phyloP scores from a whole-genome alignment of 129 eudicot species.

The Centaurea solstitialis region DNA sequence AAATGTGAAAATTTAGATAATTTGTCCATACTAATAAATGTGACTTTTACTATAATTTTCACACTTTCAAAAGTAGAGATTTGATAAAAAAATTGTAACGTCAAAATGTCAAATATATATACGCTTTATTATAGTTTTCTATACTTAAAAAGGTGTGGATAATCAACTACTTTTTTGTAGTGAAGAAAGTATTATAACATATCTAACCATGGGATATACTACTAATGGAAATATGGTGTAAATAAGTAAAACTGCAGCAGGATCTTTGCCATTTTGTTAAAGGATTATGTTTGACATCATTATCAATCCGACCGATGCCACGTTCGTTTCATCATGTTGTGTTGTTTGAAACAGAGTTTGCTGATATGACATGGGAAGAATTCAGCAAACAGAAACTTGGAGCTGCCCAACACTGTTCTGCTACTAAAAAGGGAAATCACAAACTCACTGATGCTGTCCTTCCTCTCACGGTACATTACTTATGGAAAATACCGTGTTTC shows the following conservation, averaged over 20 bases:
- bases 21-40: too few species aligned
- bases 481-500: background rate
- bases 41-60: too few species aligned
- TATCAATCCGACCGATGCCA: background rate
- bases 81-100: too few species aligned
- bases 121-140: too few species aligned
- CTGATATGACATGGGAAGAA: slow-evolving; percentile 96
- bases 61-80: too few species aligned
- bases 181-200: background rate
- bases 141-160: too few species aligned
- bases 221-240: background rate
- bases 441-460: slow-evolving; percentile 66
- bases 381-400: slow-evolving; percentile 69
- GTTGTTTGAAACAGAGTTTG: slow-evolving; percentile 55
- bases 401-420: slow-evolving; percentile 97
- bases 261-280: background rate
- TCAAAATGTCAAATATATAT: too few species aligned
- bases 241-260: background rate
- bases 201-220: background rate
- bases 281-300: background rate
- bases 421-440: slow-evolving; percentile 84
- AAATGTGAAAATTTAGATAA: too few species aligned
- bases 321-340: background rate
- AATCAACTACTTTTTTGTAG: too few species aligned
- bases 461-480: slow-evolving; percentile 54